phyloP scores from a whole-genome alignment of 208 protist genomes.

The Leishmania guyanensis region DNA sequence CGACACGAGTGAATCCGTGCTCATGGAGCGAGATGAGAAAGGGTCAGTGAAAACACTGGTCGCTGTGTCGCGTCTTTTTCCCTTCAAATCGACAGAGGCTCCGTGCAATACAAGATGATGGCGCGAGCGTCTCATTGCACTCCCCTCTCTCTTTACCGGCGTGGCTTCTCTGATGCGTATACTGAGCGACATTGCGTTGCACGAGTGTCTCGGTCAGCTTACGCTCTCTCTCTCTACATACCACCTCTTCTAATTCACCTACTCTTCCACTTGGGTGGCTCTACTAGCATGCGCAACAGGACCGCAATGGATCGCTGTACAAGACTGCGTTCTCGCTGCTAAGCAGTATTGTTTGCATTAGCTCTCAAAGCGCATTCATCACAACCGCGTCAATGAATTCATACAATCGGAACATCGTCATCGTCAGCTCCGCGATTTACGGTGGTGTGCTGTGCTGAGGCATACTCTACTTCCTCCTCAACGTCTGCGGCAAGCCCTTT shows the following conservation, averaged over 20 bases:
- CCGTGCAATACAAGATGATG: too few relatives aligned
- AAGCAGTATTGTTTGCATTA: not conserved
- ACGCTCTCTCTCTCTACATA: not conserved
- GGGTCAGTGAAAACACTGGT: not conserved
- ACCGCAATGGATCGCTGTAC: not conserved
- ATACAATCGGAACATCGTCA: constrained; percentile 46
- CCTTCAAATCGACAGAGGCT: not conserved
- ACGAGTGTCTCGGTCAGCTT: not conserved
- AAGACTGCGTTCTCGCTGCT: not conserved
- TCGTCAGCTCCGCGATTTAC: constrained; percentile 54
- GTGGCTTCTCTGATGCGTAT: not conserved
- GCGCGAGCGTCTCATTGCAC: not conserved
- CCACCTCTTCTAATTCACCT: not conserved
- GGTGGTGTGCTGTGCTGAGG: constrained; percentile 40
- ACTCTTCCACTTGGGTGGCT: not conserved
- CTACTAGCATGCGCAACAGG: not conserved
- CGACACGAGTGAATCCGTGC: not conserved
- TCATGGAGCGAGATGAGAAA: not conserved
- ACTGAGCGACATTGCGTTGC: not conserved
- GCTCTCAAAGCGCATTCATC: not conserved
- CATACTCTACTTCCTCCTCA: constrained; percentile 41
- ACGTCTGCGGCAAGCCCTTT: constrained; percentile 23
- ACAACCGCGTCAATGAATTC: constrained; percentile 19
- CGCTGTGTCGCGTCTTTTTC: not conserved
- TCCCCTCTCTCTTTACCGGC: not conserved